Conservation (phyloP, 305 asterid genomes). For the Lippia alba region DNA sequence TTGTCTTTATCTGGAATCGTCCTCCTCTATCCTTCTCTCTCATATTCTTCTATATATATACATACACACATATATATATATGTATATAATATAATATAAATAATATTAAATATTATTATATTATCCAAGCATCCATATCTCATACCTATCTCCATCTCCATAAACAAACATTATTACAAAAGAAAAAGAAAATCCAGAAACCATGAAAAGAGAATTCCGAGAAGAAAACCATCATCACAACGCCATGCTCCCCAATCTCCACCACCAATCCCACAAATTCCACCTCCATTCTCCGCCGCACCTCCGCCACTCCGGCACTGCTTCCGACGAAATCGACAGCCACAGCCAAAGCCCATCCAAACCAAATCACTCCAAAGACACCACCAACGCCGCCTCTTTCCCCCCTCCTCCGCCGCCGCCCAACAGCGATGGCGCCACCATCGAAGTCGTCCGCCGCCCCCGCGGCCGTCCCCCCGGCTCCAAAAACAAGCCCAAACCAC, state of each 20-base stretch:
- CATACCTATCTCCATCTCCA: not conserved
- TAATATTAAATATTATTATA: too few relatives aligned
- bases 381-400: conserved; percentile 12
- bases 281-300: conserved; percentile 32
- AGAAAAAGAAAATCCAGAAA: not conserved
- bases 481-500: conserved; percentile 74
- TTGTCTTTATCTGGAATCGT: not conserved
- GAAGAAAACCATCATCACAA: not conserved
- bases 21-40: not conserved
- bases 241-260: conserved; percentile 19
- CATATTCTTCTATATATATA: not conserved
- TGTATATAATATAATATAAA: too few relatives aligned
- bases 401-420: conserved; percentile 34
- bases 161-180: not conserved
- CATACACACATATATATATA: too few relatives aligned
- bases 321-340: conserved; percentile 61
- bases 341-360: conserved; percentile 25
- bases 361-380: not conserved
- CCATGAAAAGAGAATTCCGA: conserved; percentile 33
- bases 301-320: conserved; percentile 17
- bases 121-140: not conserved
- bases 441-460: conserved; percentile 76
- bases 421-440: conserved; percentile 63
- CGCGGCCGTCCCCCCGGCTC: conserved; percentile 93
- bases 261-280: conserved; percentile 27